These are phyloP conservation scores for Talaromyces sp. DNA, from an alignment of 2,329 filamentous ascomycete species.

Conservation along the genomic window DNA sequence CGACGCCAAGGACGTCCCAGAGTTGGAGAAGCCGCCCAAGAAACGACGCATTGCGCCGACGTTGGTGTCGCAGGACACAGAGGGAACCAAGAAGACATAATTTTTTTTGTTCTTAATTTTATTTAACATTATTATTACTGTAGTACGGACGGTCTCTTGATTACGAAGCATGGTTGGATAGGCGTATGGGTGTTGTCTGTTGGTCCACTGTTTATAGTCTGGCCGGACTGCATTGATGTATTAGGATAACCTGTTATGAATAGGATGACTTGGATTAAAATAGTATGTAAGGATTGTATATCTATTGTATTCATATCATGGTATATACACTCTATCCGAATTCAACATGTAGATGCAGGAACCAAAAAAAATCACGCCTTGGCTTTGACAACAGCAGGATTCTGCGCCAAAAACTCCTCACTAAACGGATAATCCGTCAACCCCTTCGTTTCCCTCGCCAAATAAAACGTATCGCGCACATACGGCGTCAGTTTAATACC, in stretches of 20 bases:
- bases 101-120: not conserved
- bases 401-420: conserved; percentile 15
- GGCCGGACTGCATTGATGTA: not conserved
- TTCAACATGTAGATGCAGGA: not conserved
- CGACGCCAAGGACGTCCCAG: conserved; percentile 1
- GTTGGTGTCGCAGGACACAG: conserved; percentile 37
- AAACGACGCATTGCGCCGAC: conserved; percentile 68
- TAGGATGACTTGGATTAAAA: not conserved
- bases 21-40: conserved; percentile 51
- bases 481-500: conserved; percentile 16
- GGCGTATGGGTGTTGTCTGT: not conserved
- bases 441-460: conserved; percentile 5
- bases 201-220: not conserved
- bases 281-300: not conserved
- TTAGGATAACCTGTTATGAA: not conserved
- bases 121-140: not conserved
- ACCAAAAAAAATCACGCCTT: not conserved
- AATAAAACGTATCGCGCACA: conserved; percentile 17
- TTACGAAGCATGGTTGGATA: not conserved
- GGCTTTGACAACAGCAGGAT: not conserved
- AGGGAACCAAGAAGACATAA: not conserved
- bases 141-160: not conserved
- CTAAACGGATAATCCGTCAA: conserved; percentile 33
- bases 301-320: not conserved
- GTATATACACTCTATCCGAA: not conserved